A percentile compares a stretch with the other conserved stretches of the same genome.
These are phyloP conservation scores for Nepenthes mirabilis DNA, from an alignment of 148 eudicot species.

Conservation along the genomic window DNA sequence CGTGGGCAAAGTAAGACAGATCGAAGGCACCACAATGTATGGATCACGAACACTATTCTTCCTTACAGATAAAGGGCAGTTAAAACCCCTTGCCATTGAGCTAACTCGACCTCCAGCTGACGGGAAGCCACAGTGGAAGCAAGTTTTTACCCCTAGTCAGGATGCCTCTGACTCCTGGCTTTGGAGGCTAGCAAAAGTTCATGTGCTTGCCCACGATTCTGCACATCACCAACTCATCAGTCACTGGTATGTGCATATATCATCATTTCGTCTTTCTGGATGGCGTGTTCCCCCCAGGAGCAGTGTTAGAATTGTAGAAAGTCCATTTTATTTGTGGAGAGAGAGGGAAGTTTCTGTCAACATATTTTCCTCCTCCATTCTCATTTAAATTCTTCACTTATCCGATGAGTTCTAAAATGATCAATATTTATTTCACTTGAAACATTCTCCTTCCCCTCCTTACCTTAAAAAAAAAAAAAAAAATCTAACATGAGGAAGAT, in stretches of 20 bases:
- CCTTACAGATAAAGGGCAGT: slow-evolving; percentile 8
- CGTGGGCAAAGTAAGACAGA: slow-evolving; percentile 10
- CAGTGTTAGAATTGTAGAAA: no score
- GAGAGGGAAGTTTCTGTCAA: no score
- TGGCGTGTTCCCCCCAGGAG: no score
- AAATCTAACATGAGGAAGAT: no score
- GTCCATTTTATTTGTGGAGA: no score
- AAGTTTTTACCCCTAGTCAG: slow-evolving; percentile 27
- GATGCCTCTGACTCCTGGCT: slow-evolving; percentile 49
- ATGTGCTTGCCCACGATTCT: slow-evolving; percentile 59
- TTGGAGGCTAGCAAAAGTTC: slow-evolving; percentile 73
- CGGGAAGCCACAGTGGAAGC: slow-evolving; percentile 34
- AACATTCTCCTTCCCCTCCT: no score
- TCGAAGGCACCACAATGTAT: slow-evolving; percentile 10
- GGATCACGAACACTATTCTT: slow-evolving; percentile 28
- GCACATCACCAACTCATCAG: slow-evolving; percentile 58
- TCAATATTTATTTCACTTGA: no score
- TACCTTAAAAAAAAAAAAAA: no score
- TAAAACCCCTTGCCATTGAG: slow-evolving; percentile 24
- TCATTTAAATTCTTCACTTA: no score
- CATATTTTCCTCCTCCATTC: no score
- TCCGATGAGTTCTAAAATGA: no score
- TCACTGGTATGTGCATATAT: slow-evolving; percentile 38
- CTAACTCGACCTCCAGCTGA: slow-evolving; percentile 17
- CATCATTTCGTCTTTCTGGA: not conserved